Conservation (phyloP, 2,329 filamentous ascomycete species). For the Cercospora sp. region DNA sequence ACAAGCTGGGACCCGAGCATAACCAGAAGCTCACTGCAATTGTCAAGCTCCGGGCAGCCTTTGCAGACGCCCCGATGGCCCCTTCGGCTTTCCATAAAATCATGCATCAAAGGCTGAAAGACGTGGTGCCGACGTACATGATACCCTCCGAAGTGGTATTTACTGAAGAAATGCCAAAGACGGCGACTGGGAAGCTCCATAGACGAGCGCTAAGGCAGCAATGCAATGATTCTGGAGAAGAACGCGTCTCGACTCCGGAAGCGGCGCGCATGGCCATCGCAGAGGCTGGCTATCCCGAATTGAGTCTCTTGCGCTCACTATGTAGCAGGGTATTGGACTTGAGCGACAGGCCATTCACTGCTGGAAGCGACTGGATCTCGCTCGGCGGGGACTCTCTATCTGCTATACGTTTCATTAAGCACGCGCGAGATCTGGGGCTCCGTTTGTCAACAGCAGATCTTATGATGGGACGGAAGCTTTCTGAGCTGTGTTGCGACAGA, state of each 20-base stretch:
- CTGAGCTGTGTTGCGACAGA: not conserved
- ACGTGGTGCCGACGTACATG: not conserved
- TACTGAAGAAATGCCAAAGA: not conserved
- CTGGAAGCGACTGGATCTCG: not conserved
- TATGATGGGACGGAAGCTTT: not conserved
- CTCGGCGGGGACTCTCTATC: not conserved
- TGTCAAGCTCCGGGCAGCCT: not conserved
- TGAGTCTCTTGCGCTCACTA: not conserved
- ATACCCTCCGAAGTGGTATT: not conserved
- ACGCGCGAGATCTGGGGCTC: not conserved
- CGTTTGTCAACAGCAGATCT: not conserved
- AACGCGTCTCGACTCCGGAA: fast-evolving
- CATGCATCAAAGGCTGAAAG: not conserved
- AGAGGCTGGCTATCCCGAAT: not conserved
- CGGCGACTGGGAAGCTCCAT: not conserved
- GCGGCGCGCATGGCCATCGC: fast-evolving
- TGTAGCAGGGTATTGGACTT: not conserved
- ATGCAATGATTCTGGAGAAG: not conserved
- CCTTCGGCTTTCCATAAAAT: not conserved
- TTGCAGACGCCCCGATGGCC: not conserved
- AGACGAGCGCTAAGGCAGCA: not conserved
- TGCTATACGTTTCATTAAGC: not conserved
- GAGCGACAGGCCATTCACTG: not conserved
- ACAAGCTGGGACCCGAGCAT: not conserved
- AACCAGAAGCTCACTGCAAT: not conserved